A percentile compares a stretch with the other conserved stretches of the same genome.
These are phyloP conservation scores for Friedmanniomyces simplex DNA, from an alignment of 495 filamentous ascomycete species.

Conservation along the genomic window DNA sequence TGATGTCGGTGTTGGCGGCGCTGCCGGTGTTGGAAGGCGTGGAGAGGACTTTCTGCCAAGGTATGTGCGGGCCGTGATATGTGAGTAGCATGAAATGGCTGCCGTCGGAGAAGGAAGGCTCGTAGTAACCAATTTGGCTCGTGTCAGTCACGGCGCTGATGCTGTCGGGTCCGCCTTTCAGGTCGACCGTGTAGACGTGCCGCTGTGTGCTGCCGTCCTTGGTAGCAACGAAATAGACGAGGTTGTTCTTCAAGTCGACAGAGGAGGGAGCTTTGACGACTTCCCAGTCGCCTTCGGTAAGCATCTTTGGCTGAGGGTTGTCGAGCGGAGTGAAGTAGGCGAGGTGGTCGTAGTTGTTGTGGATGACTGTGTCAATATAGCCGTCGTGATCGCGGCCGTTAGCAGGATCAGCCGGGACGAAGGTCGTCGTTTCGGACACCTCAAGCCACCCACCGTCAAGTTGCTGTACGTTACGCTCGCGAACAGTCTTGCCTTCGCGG, in stretches of 20 bases:
- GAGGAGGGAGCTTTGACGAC: conserved; percentile 81
- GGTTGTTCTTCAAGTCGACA: conserved; percentile 69
- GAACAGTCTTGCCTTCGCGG: conserved; percentile 63
- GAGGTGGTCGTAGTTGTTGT: conserved; percentile 80
- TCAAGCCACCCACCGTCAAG: conserved; percentile 97
- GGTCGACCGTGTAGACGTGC: conserved; percentile 78
- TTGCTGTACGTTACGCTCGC: conserved; percentile 62
- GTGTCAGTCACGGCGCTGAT: conserved; percentile 64
- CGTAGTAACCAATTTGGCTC: conserved; percentile 70
- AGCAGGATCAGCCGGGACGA: conserved; percentile 70
- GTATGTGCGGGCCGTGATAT: conserved; percentile 76
- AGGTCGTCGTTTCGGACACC: conserved; percentile 74
- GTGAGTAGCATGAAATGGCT: conserved; percentile 71
- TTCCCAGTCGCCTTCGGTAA: conserved; percentile 88
- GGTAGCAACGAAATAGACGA: conserved; percentile 85
- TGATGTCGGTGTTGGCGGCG: conserved; percentile 43
- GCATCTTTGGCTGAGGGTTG: conserved; percentile 63
- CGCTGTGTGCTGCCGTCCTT: conserved; percentile 79
- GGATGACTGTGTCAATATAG: conserved; percentile 84
- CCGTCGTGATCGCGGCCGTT: conserved; percentile 74
- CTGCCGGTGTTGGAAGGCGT: conserved; percentile 56
- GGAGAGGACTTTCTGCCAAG: conserved; percentile 84
- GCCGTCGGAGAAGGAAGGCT: conserved; percentile 72
- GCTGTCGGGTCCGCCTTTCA: conserved; percentile 53
- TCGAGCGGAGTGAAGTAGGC: conserved; percentile 92